Percentiles rank a stretch among this genome's conserved stretches.
These are phyloP conservation scores for Nephelium lappaceum DNA, from an alignment of 345 rosid genomes.

Conservation along the genomic window DNA sequence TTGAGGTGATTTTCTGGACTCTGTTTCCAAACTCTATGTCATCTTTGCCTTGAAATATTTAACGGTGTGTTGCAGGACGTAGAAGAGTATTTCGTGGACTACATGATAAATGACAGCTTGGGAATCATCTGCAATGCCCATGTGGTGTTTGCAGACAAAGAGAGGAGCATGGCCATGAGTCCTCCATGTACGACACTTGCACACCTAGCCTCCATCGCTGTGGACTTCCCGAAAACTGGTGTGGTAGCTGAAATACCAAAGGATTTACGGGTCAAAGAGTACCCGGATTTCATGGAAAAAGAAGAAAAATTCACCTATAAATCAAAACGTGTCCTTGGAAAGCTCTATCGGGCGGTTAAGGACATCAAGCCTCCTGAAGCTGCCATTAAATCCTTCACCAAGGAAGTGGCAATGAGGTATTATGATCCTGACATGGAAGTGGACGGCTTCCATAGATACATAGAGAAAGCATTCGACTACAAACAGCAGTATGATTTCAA, in stretches of 20 bases:
- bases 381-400: constrained; percentile 16
- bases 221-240: constrained; percentile 41
- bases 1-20: constrained; percentile 21
- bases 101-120: constrained; percentile 28
- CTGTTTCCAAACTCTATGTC: background rate
- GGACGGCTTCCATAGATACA: constrained; percentile 20
- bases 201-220: constrained; percentile 25
- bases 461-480: constrained; percentile 2
- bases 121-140: constrained; percentile 30
- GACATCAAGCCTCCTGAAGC: constrained; percentile 10
- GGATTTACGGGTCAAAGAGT: constrained; percentile 15
- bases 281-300: constrained; percentile 47
- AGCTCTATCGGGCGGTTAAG: constrained; percentile 31
- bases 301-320: constrained; percentile 16
- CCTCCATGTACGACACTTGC: constrained; percentile 22
- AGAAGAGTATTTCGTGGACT: constrained; percentile 25
- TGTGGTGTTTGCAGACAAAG: constrained; percentile 21
- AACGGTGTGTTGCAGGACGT: constrained; percentile 27
- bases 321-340: constrained; percentile 31
- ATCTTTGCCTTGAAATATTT: background rate
- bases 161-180: constrained; percentile 22
- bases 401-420: constrained; percentile 12
- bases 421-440: constrained; percentile 37
- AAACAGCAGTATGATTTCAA: constrained; percentile 24
- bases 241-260: constrained; percentile 21